These are phyloP conservation scores for Botrytis galanthina DNA, from an alignment of 2,329 filamentous ascomycete species.

Conservation along the genomic window DNA sequence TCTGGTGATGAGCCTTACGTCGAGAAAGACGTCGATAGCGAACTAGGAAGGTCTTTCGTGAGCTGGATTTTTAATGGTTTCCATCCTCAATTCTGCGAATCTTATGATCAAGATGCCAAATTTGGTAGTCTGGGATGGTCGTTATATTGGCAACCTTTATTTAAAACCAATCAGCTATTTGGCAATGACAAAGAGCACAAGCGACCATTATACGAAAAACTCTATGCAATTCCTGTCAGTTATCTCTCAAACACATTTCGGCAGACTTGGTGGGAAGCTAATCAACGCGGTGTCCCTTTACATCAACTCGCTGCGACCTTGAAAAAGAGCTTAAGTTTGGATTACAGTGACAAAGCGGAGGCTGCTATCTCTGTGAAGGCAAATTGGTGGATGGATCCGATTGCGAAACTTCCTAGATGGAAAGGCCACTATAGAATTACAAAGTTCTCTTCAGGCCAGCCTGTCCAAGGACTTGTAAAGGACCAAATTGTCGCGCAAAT, in stretches of 20 bases:
- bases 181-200: not conserved
- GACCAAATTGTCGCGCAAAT: conserved; percentile 4
- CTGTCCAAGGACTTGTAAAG: conserved; percentile 6
- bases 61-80: conserved; percentile 30
- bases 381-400: conserved; percentile 4
- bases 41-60: conserved; percentile 31
- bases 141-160: conserved; percentile 16
- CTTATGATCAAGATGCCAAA: not conserved
- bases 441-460: conserved; percentile 1
- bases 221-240: conserved; percentile 1
- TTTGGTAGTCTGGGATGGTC: conserved; percentile 18
- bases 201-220: conserved; percentile 1
- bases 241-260: conserved; percentile 3
- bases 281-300: not conserved
- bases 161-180: not conserved
- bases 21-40: conserved; percentile 23
- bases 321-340: not conserved
- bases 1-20: conserved; percentile 28
- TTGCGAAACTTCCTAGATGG: not conserved
- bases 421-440: conserved; percentile 9
- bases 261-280: conserved; percentile 8
- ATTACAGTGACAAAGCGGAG: not conserved
- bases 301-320: not conserved
- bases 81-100: conserved; percentile 24
- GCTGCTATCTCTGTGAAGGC: conserved; percentile 1